These are phyloP conservation scores for Saussurea involucrata DNA, from an alignment of 129 eudicot species.

Conservation along the genomic window DNA sequence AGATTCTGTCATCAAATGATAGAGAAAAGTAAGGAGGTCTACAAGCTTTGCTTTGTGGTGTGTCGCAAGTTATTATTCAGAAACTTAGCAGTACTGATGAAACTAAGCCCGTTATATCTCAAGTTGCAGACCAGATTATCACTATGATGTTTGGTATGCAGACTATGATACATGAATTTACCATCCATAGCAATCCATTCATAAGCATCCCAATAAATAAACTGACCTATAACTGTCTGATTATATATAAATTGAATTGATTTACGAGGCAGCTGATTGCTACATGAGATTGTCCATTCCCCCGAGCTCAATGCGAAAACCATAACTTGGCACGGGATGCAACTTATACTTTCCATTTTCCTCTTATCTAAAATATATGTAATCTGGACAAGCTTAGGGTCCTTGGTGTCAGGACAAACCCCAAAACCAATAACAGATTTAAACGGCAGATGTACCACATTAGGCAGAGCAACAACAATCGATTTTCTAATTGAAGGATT, in stretches of 20 bases:
- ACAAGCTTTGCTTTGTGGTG: slow-evolving; percentile 86
- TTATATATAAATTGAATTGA: too few relatives aligned
- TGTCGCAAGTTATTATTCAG: slow-evolving; percentile 76
- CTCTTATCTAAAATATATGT: neutral
- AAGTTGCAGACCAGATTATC: slow-evolving; percentile 66
- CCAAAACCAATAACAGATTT: neutral
- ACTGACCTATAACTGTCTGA: neutral
- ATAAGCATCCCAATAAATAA: neutral
- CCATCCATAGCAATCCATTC: too few relatives aligned
- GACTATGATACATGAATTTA: too few relatives aligned
- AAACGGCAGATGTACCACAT: neutral
- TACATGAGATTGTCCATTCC: neutral
- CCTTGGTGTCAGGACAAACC: neutral
- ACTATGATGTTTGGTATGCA: slow-evolving; percentile 51
- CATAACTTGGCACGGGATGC: neutral
- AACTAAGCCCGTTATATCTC: slow-evolving; percentile 46
- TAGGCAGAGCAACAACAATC: neutral
- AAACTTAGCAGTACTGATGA: slow-evolving; percentile 65
- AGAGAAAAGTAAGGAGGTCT: slow-evolving; percentile 81
- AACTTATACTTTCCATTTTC: neutral
- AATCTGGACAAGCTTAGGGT: neutral
- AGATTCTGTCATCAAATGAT: slow-evolving; percentile 65
- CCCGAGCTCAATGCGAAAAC: neutral
- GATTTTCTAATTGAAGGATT: slow-evolving; percentile 10
- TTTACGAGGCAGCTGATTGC: neutral